A percentile compares a stretch with the other conserved stretches of the same genome.
Conservation (phyloP, 768 basidiomycete species). For the Amyloporia xantha region DNA sequence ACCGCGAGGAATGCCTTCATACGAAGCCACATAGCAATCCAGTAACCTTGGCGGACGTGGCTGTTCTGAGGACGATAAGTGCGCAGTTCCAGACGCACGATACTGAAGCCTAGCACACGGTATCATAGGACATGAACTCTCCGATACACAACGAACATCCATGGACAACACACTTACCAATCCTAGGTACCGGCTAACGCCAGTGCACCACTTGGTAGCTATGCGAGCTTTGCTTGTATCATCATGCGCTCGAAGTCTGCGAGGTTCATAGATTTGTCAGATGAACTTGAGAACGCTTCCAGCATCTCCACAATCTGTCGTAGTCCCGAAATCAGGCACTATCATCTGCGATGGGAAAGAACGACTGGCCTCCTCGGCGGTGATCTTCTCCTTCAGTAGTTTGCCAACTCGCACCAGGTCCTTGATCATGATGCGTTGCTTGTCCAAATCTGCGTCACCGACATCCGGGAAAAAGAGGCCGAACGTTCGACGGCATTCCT, state of each 20-base stretch:
- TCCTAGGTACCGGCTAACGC: too few species aligned
- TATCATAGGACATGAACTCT: too few species aligned
- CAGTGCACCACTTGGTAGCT: too few species aligned
- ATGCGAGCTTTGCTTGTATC: constrained; percentile 51
- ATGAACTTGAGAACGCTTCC: constrained; percentile 60
- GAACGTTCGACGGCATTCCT: constrained; percentile 53
- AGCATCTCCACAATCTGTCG: constrained; percentile 74
- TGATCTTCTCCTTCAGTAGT: constrained; percentile 66
- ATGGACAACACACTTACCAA: too few species aligned
- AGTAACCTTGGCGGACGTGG: too few species aligned
- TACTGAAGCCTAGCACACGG: too few species aligned
- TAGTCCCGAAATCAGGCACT: not conserved
- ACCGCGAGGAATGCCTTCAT: too few species aligned
- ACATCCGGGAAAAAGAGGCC: constrained; percentile 67
- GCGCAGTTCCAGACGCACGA: too few species aligned
- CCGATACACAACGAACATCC: too few species aligned
- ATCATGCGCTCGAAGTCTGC: constrained; percentile 75
- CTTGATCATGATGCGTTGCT: constrained; percentile 54
- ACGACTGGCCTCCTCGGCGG: constrained; percentile 59
- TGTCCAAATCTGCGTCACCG: constrained; percentile 36
- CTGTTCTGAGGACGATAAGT: too few species aligned
- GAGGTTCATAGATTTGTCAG: constrained; percentile 62
- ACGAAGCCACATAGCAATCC: too few species aligned
- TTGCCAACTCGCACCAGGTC: constrained; percentile 57
- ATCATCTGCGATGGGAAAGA: not conserved